phyloP scores from a whole-genome alignment of 148 eudicot species.

The Agrostemma githago region DNA sequence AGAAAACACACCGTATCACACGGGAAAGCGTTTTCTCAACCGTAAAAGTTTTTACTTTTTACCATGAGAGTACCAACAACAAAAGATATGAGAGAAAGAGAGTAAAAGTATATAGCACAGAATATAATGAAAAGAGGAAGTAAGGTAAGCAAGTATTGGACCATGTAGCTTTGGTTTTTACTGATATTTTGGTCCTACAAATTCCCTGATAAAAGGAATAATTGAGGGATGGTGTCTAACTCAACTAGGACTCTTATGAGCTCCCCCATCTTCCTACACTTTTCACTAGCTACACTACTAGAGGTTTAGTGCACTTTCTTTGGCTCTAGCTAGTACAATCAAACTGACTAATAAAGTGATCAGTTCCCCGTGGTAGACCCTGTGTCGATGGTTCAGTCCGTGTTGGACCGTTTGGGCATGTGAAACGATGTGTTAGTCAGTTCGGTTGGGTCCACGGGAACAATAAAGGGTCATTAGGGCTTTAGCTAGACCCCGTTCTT shows the following conservation, averaged over 20 bases:
- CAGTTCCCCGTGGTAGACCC: no score
- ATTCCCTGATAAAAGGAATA: neutral
- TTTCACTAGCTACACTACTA: neutral
- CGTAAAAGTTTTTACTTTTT: neutral
- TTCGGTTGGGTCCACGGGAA: no score
- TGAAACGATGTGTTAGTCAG: no score
- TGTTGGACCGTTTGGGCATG: no score
- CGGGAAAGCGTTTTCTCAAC: neutral
- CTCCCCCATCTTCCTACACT: neutral
- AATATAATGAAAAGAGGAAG: neutral
- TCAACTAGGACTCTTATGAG: neutral
- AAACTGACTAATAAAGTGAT: no score
- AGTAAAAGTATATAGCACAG: neutral
- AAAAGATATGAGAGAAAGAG: constrained; percentile 12
- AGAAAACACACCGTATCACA: no score
- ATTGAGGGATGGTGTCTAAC: neutral
- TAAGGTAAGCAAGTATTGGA: neutral
- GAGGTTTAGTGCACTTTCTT: neutral
- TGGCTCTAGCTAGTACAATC: neutral
- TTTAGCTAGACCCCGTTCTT: no score
- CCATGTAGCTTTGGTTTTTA: neutral
- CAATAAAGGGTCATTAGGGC: no score
- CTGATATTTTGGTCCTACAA: neutral
- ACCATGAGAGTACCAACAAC: neutral
- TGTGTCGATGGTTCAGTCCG: no score